Base-by-base conservation (phyloP, 345 rosid species). In the Garcia nutans region DNA sequence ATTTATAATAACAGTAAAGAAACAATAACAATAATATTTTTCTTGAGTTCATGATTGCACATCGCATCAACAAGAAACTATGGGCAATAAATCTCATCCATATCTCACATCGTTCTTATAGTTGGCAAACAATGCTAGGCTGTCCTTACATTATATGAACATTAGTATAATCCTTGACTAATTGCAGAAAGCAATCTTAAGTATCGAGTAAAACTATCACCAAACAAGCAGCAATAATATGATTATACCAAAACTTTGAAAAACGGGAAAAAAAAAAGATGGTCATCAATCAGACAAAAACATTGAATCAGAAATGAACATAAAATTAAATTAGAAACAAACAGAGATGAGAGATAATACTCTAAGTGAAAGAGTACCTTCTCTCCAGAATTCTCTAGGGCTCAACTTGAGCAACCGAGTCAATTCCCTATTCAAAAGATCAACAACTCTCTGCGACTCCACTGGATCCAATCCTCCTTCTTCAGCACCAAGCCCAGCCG, bases 401-500 rank as follows among this genome's bases (percentile, higher is more conserved):
- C 74, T 87, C 28, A 89, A 78, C 87, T 90, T 96, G 63, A 96
- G 98, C 79, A 93, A 75, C 80, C 92, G 86, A 28, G 95, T 82
- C 62, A 96, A 84, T 83, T 93, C 97, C 79, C 91, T 86, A 74
- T 90, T 96, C 75, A 93, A 84, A 33, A 96, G 91, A 90, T 96
- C 98, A 74, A 93, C 98, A 22, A 93, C 98, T 70, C 93, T 80
- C 87, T 96, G 98, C 31, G 99, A 96, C 85, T 93, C 99, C 65
- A 90, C 83, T 0, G 98, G 88, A 87, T 96, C 99, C 80, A 89
- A 74, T 44, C 96, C 98, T 47, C 99, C 99, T 60, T 88, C 89
- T 8, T 88, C 91, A 15, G 96, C 82, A 20, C 89, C 88, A 0
- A 92, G 84, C 8, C 99, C 99, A 0, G 90, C 85, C 0, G 98